Evolutionary conservation across 1,284 basidiomycete species (phyloP).

Genomic region (Sanghuangporus baumii): DNA sequence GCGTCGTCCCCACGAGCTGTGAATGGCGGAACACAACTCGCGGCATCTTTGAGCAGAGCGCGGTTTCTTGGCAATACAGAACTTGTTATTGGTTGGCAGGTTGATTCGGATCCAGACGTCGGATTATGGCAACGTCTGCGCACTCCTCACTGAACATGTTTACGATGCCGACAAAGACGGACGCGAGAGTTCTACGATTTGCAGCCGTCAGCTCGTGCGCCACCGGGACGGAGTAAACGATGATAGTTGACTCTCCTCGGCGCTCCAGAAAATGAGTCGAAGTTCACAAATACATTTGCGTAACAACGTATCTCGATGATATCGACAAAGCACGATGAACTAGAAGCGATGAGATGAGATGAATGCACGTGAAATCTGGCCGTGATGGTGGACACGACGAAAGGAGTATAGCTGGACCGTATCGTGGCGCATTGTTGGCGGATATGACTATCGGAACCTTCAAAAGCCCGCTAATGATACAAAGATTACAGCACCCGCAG

Average conservation of each 20-base stretch:
- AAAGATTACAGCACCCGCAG: not conserved
- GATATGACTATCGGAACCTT: not conserved
- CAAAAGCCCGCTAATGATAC: not conserved
- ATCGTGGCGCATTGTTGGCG: not conserved
- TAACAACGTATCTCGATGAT: not conserved
- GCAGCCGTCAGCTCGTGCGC: not conserved
- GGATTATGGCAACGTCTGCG: not conserved
- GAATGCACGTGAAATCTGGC: not conserved
- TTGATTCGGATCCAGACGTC: too few species aligned
- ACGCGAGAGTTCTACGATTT: not conserved
- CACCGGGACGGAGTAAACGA: not conserved
- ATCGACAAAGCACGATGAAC: not conserved
- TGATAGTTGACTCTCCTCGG: not conserved
- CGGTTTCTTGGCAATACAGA: not conserved
- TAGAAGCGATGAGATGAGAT: not conserved
- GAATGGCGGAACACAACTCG: not conserved
- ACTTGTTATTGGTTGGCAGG: not conserved
- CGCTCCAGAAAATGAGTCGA: too few species aligned
- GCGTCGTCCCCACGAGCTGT: not conserved
- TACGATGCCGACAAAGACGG: not conserved
- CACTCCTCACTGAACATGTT: not conserved
- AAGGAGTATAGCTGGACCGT: not conserved
- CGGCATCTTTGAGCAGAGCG: not conserved
- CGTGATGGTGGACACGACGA: not conserved
- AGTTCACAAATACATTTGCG: too few species aligned